Conservation (phyloP, 345 rosid species). For the Populus ilicifolia region DNA sequence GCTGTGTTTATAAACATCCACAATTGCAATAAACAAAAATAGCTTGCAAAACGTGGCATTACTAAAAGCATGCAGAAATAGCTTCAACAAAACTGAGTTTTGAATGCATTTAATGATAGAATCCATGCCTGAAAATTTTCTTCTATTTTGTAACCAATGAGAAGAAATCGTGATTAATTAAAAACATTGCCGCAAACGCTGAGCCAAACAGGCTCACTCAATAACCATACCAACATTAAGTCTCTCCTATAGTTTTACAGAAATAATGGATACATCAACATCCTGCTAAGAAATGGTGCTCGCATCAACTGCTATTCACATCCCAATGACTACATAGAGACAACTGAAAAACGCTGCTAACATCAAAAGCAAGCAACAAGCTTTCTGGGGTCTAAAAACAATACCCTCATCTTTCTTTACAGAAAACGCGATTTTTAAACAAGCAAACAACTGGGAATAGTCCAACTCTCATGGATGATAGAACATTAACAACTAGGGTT, state of each 20-base stretch:
- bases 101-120: no score
- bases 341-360: background rate
- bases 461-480: no score
- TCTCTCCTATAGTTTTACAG: background rate
- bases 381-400: background rate
- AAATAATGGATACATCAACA: background rate
- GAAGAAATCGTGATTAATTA: no score
- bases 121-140: no score
- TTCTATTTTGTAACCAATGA: no score
- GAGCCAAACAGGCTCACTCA: no score
- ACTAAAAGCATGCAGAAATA: no score
- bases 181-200: no score
- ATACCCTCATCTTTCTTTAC: background rate
- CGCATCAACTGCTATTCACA: background rate
- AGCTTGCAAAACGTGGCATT: no score
- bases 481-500: background rate
- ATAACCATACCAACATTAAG: background rate
- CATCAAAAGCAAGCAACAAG: background rate
- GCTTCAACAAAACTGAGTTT: no score
- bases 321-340: background rate
- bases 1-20: no score
- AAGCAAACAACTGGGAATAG: background rate
- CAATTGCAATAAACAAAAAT: no score
- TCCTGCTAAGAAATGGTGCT: background rate
- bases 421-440: background rate